These are phyloP conservation scores for Gymnopilus dilepis DNA, from an alignment of 768 basidiomycete genomes.

Conservation along the genomic window DNA sequence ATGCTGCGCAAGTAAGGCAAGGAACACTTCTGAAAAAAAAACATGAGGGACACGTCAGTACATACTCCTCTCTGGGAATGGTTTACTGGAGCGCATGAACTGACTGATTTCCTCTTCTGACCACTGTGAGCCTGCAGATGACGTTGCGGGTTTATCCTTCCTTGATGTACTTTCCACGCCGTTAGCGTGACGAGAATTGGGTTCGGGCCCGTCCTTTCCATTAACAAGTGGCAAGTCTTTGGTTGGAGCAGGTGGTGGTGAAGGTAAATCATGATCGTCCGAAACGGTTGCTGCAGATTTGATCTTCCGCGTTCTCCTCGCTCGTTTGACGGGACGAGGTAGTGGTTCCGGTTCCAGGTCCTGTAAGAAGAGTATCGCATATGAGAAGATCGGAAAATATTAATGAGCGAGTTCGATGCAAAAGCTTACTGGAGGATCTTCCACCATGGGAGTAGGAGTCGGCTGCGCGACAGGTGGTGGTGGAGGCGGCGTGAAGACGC, in stretches of 20 bases:
- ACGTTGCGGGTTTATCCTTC: slow-evolving; percentile 26
- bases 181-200: slow-evolving; percentile 25
- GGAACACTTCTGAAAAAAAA: slow-evolving; percentile 47
- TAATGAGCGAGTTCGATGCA: background rate
- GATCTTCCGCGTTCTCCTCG: slow-evolving; percentile 45
- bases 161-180: slow-evolving; percentile 11
- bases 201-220: slow-evolving; percentile 27
- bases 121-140: slow-evolving; percentile 51
- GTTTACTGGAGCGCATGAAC: slow-evolving; percentile 22
- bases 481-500: background rate
- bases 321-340: slow-evolving; percentile 42
- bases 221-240: slow-evolving; percentile 29
- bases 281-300: slow-evolving; percentile 48
- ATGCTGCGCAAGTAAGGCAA: slow-evolving; percentile 61
- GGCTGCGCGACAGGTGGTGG: slow-evolving; percentile 2
- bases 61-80: background rate
- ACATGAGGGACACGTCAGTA: slow-evolving; percentile 18
- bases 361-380: slow-evolving; percentile 3
- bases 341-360: slow-evolving; percentile 34
- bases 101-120: slow-evolving; percentile 70
- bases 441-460: slow-evolving; percentile 9
- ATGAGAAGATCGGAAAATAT: background rate
- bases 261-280: slow-evolving; percentile 36
- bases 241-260: slow-evolving; percentile 29
- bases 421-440: slow-evolving; percentile 21